Evolutionary conservation across 768 basidiomycete genomes (phyloP), one percentile per base, ranked within the genome.

Genomic region (Leccinellum rugosiceps): DNA sequence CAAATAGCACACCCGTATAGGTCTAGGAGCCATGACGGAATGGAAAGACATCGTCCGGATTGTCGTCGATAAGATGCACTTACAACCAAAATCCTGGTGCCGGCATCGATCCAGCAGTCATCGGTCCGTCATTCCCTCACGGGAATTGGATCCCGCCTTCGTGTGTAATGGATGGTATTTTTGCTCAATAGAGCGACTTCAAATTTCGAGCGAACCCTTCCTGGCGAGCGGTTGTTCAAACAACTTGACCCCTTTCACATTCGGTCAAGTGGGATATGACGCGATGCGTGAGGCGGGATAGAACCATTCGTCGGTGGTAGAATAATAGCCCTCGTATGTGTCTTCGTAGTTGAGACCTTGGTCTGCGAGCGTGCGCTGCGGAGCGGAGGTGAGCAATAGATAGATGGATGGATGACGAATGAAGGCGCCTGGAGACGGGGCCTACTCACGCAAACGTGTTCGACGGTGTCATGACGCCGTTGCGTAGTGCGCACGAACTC

Each of bases 11-110:
- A n/a, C n/a, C n/a, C n/a, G n/a, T 17, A 32, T 11, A 94, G 94
- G 94, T 6, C 62, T 91, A 0, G 96, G 96, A 13, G 96, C 95
- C 2, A 98, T 98, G 96, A 88, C 89, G n/a, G n/a, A 98, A 65
- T 98, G 96, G 96, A 79, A 76, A 47, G 94, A 98, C 32, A 89
- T 92, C 70, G n/a, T n/a, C n/a, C n/a, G 80, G 51, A 78, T 88
- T 34, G 89, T 90, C 7, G 86, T 86, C 6, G 79, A 85, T 50
- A 70, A 59, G 43, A 88, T 86, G 67, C 62, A 65, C 48, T 55
- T 74, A 38, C 65, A 60, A 31, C 17, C 41, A 13, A 56, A 58
- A 45, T 1, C 52, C 32, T 70, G 53, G 53, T 17, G 10, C 25
- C 3, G 6, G 13, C 1, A n/a, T n/a, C n/a, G n/a, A n/a, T n/a